Conservation (phyloP, 2,329 filamentous ascomycete species). For the Sarocladium oryzae region DNA sequence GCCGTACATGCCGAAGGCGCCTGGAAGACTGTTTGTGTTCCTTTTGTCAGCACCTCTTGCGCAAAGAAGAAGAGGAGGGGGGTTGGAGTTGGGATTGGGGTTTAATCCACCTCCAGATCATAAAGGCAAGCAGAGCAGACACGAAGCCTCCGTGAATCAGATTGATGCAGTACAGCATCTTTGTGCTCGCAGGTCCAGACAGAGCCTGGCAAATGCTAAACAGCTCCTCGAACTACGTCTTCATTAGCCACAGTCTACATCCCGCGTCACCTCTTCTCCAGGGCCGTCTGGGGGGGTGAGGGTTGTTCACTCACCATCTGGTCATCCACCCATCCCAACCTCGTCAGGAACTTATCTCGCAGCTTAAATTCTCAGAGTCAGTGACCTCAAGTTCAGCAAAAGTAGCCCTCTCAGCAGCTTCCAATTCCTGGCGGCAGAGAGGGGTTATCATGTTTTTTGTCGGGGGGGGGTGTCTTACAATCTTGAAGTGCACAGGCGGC, state of each 20-base stretch:
- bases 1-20: slow-evolving; percentile 63
- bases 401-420: too few relatives aligned
- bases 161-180: slow-evolving; percentile 64
- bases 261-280: too few relatives aligned
- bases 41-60: background rate
- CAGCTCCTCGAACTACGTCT: slow-evolving; percentile 58
- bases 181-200: slow-evolving; percentile 62
- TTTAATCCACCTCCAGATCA: slow-evolving; percentile 55
- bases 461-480: slow-evolving; percentile 28
- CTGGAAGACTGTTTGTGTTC: slow-evolving; percentile 49
- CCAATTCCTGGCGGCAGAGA: too few relatives aligned
- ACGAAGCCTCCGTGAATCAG: slow-evolving; percentile 55
- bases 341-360: slow-evolving; percentile 54
- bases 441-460: too few relatives aligned
- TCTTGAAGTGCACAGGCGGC: slow-evolving; percentile 63
- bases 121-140: slow-evolving; percentile 51
- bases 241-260: background rate
- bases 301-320: slow-evolving; percentile 41
- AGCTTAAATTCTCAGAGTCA: slow-evolving; percentile 26
- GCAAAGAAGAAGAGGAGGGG: too few relatives aligned
- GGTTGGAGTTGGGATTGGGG: too few relatives aligned
- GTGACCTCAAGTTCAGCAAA: too few relatives aligned
- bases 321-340: slow-evolving; percentile 60
- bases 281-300: too few relatives aligned
- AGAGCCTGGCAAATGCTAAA: slow-evolving; percentile 64